Evolutionary conservation across 768 basidiomycete genomes (phyloP).

Genomic region (Termitomyces sp.): DNA sequence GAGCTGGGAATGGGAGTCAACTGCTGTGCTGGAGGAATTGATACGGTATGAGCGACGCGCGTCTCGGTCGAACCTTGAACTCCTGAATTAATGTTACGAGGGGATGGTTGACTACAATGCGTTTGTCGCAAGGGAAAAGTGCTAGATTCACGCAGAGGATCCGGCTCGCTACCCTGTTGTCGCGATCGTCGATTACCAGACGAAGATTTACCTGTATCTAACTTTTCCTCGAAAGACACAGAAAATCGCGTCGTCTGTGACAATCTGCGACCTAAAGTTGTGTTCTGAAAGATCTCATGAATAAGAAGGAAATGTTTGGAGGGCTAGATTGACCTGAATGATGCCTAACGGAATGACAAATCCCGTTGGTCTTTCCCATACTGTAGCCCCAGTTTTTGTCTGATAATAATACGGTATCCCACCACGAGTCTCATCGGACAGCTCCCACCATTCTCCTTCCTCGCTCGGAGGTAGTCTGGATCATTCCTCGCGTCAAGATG

Average conservation of each 20-base stretch:
- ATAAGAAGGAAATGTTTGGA: slow-evolving; percentile 4
- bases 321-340: slow-evolving; percentile 56
- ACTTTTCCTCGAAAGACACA: slow-evolving; percentile 23
- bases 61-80: slow-evolving; percentile 27
- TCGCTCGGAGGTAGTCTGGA: slow-evolving; percentile 73
- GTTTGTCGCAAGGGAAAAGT: slow-evolving; percentile 19
- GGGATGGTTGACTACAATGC: slow-evolving; percentile 26
- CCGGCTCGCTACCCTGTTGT: slow-evolving; percentile 30
- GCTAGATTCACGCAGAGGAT: slow-evolving; percentile 15
- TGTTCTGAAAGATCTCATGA: slow-evolving; percentile 43
- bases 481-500: slow-evolving; percentile 9
- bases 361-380: slow-evolving; percentile 86
- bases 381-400: slow-evolving; percentile 85
- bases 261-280: slow-evolving; percentile 64
- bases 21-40: slow-evolving; percentile 33
- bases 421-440: slow-evolving; percentile 76
- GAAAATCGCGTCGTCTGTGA: slow-evolving; percentile 51
- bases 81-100: slow-evolving; percentile 10
- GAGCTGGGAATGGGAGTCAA: slow-evolving; percentile 68
- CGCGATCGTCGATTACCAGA: slow-evolving; percentile 29
- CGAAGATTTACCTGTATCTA: slow-evolving; percentile 11
- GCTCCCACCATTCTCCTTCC: slow-evolving; percentile 96
- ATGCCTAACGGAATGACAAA: slow-evolving; percentile 91
- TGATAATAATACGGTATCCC: slow-evolving; percentile 93
- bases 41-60: slow-evolving; percentile 16